Percentiles rank a stretch among this genome's conserved stretches.
These are phyloP conservation scores for Logfia minima DNA, from an alignment of 129 eudicot species.

Conservation along the genomic window DNA sequence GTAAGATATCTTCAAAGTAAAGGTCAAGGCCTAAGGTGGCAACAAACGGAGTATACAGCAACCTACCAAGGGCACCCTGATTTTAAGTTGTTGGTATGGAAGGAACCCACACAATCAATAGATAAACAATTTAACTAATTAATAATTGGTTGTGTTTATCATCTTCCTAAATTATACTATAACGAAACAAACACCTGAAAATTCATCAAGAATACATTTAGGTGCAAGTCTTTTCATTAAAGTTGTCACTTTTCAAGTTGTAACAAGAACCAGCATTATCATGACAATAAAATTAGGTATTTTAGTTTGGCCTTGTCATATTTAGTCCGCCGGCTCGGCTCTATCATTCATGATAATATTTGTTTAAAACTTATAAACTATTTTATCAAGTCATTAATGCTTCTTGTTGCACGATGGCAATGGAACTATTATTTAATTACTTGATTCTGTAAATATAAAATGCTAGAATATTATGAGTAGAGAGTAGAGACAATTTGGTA, in stretches of 20 bases:
- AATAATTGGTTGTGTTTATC: not conserved
- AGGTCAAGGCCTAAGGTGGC: not conserved
- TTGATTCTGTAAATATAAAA: not conserved
- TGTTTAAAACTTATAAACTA: not conserved
- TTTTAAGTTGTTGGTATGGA: not conserved
- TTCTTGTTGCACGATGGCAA: not conserved
- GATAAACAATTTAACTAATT: not conserved
- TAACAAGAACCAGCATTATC: not conserved
- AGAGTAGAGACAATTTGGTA: not conserved
- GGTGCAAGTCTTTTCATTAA: not conserved
- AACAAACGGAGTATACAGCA: not conserved
- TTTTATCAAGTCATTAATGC: not conserved
- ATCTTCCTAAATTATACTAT: not conserved
- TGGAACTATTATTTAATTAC: not conserved
- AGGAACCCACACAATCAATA: not conserved
- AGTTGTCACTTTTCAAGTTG: not conserved
- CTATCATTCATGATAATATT: not conserved
- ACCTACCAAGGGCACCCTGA: not conserved
- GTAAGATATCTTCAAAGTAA: no score
- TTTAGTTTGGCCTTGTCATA: not conserved
- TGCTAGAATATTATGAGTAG: not conserved
- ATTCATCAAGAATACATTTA: not conserved
- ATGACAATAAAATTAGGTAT: not conserved
- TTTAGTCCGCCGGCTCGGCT: not conserved
- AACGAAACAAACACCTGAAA: not conserved